Percentiles rank a stretch among this genome's conserved stretches.
These are phyloP conservation scores for Amanita molliuscula DNA, from an alignment of 768 basidiomycete species.

Conservation along the genomic window DNA sequence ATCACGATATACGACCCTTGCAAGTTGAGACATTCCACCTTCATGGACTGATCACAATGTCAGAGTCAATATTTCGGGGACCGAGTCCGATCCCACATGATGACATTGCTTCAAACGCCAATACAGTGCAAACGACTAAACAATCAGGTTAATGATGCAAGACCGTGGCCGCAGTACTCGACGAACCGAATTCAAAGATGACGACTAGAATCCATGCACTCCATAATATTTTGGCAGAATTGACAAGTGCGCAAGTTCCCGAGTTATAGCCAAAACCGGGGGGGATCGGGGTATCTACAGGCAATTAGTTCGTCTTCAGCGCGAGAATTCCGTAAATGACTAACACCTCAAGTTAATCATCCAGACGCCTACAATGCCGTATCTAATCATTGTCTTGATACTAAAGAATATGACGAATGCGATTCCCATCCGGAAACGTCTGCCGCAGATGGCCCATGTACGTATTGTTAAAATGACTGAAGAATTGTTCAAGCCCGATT, in stretches of 20 bases:
- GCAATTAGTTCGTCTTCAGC: neutral
- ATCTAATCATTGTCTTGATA: neutral
- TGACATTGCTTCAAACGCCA: neutral
- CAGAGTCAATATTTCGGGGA: neutral
- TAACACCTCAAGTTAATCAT: neutral
- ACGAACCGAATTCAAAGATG: constrained; percentile 2
- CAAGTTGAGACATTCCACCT: constrained; percentile 1
- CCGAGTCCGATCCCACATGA: neutral
- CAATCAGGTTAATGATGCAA: neutral
- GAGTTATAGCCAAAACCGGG: neutral
- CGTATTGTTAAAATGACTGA: constrained; percentile 3
- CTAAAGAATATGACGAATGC: neutral
- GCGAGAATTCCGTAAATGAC: neutral
- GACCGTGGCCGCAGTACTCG: neutral
- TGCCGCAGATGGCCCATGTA: constrained; percentile 5
- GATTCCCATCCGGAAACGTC: neutral
- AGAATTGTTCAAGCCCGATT: neutral
- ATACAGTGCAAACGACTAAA: neutral
- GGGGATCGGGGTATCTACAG: neutral
- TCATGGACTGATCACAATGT: neutral
- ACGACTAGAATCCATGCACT: neutral
- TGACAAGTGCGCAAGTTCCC: neutral
- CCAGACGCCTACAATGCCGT: neutral
- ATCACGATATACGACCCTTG: constrained; percentile 4
- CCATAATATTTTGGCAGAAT: neutral